phyloP scores from a whole-genome alignment of 2,329 filamentous ascomycete genomes.

The Arthrobotrys pseudoclavata region DNA sequence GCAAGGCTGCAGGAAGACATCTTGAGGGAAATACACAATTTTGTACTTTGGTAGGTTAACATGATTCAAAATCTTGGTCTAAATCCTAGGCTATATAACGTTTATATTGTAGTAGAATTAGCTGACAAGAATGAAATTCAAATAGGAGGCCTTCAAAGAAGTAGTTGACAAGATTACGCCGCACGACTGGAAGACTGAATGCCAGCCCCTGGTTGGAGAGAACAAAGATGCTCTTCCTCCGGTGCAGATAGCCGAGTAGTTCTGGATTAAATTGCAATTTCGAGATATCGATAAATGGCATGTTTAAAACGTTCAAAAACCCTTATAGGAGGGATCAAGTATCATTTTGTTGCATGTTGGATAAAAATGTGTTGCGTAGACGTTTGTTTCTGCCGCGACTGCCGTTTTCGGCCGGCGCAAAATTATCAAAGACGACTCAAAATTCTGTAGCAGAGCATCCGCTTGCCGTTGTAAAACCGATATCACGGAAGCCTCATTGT shows the following conservation, averaged over 20 bases:
- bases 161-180: constrained; percentile 94
- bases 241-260: constrained; percentile 64
- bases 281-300: neutral
- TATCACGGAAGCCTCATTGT: constrained; percentile 19
- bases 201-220: constrained; percentile 65
- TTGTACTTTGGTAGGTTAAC: constrained; percentile 79
- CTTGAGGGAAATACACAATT: constrained; percentile 87
- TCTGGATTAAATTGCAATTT: no score
- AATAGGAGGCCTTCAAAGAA: constrained; percentile 85
- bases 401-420: constrained; percentile 26
- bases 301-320: no score
- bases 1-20: constrained; percentile 81
- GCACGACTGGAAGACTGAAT: constrained; percentile 78
- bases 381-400: constrained; percentile 12
- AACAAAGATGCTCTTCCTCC: constrained; percentile 72
- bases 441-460: constrained; percentile 20
- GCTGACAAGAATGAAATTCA: neutral
- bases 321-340: no score
- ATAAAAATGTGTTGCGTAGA: constrained; percentile 6
- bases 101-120: no score
- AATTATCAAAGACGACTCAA: constrained; percentile 30
- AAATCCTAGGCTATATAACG: neutral
- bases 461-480: neutral
- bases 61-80: neutral
- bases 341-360: constrained; percentile 17